Conservation (phyloP, 345 rosid species). For the Citrus cavaleriei region DNA sequence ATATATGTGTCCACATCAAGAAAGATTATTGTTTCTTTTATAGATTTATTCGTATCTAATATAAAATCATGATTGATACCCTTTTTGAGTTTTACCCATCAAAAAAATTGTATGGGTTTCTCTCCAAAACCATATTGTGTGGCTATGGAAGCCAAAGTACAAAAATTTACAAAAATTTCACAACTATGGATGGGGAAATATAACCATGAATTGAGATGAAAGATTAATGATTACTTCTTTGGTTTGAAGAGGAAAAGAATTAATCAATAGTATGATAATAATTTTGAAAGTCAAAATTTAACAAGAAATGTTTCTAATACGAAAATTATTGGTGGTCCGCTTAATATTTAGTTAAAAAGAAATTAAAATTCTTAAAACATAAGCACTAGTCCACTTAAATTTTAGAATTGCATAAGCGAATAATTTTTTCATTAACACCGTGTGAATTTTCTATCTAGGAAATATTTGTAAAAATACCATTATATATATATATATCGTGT, state of each 20-base stretch:
- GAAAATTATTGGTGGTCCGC: too few relatives aligned
- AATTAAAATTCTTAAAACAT: too few relatives aligned
- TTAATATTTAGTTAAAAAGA: too few relatives aligned
- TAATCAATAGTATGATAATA: not conserved
- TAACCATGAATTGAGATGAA: not conserved
- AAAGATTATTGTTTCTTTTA: not conserved
- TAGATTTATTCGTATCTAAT: not conserved
- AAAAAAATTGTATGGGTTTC: not conserved
- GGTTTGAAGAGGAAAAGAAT: not conserved
- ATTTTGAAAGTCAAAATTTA: not conserved
- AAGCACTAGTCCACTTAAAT: too few relatives aligned
- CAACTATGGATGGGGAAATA: not conserved
- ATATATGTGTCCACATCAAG: slow-evolving; percentile 1
- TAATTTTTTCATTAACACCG: too few relatives aligned
- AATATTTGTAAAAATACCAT: too few relatives aligned
- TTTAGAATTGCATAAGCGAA: too few relatives aligned
- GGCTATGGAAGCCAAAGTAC: not conserved
- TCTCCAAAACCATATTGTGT: not conserved
- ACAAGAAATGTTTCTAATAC: not conserved
- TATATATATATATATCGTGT: too few relatives aligned
- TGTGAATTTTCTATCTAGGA: too few relatives aligned
- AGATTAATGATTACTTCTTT: not conserved
- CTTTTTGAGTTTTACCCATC: not conserved
- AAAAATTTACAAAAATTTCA: not conserved
- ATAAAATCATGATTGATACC: not conserved